Conservation (phyloP, 2,329 filamentous ascomycete species). For the Rutstroemia sp. region DNA sequence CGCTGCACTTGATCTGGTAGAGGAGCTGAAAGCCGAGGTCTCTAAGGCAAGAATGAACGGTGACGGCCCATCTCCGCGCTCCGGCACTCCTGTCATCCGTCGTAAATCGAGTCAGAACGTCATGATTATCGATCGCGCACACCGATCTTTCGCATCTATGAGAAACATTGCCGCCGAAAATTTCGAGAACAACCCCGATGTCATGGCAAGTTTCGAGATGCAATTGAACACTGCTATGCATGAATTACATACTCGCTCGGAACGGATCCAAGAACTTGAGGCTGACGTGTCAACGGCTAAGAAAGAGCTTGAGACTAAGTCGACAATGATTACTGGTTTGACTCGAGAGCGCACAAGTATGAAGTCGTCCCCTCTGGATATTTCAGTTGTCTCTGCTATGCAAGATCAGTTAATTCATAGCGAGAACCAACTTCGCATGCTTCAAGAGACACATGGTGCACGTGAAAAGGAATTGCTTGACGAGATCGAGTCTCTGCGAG, state of each 20-base stretch:
- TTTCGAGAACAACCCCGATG: constrained; percentile 73
- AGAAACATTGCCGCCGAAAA: constrained; percentile 83
- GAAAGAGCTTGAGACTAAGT: constrained; percentile 96
- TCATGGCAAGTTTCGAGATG: constrained; percentile 86
- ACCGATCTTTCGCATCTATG: constrained; percentile 82
- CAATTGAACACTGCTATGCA: constrained; percentile 90
- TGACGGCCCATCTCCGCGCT: constrained; percentile 45
- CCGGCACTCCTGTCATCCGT: constrained; percentile 72
- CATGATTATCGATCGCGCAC: constrained; percentile 80
- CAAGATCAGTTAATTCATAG: constrained; percentile 83
- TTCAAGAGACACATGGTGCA: constrained; percentile 64
- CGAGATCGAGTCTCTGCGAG: constrained; percentile 63
- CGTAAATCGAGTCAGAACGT: constrained; percentile 90
- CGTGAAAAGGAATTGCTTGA: constrained; percentile 68
- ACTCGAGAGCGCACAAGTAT: constrained; percentile 89
- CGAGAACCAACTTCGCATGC: constrained; percentile 67
- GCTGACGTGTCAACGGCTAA: constrained; percentile 73
- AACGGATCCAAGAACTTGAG: constrained; percentile 85
- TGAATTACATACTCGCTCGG: constrained; percentile 78
- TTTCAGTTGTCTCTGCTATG: constrained; percentile 80
- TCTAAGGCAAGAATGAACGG: constrained; percentile 62
- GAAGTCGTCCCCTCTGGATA: constrained; percentile 78
- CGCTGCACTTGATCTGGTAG: constrained; percentile 75
- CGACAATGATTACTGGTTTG: constrained; percentile 88
- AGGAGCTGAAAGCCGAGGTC: constrained; percentile 83